Evolutionary conservation across 257 asterid genomes (phyloP), one percentile per base, ranked within the genome.

Genomic region (Scutellaria barbata): DNA sequence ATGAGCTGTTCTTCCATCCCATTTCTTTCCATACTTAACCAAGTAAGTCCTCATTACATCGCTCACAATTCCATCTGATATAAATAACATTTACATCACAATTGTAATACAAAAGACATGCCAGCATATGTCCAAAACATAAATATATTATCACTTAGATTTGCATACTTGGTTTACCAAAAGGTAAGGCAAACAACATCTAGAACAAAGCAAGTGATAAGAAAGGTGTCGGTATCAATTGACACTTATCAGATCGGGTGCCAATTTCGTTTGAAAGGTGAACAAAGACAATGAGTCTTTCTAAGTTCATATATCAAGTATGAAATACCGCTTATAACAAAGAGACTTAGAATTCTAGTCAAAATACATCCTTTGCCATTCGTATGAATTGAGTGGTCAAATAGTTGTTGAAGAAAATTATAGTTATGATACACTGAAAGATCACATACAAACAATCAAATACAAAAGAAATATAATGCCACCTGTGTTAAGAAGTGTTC

Each of bases 401-500:
- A 66, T 22, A 51, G 52, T 35, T 56, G 13, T 66, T 71, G 62
- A 40, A 16, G 69, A 33, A 54, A 46, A 52, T 37, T 14, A 52
- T 42, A 13, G 40, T 45, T 17, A 57, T 64, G 68, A n/a, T 53
- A 18, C 39, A 66, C 46, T 7, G 12, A 54, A 30, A 54, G 62
- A 42, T 37, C 67, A 48, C 13, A 33, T n/a, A 53, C 45, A 22
- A 54, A 10, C 30, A 63, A 78, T 37, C 8, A 8, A 47, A 22
- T n/a, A 60, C 9, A 14, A 13, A 60, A 53, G 41, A 74, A 76
- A 62, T 50, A 81, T 5, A 55, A 79, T 6, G 74, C 20, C 59
- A 90, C 97, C 97, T 77, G 97, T 93, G 75, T 90, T 90, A 60
- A 93, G 84, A 76, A 93, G 96, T 51, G 96, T 89, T 69, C 97